A percentile compares a stretch with the other conserved stretches of the same genome.
These are phyloP conservation scores for Flaveria linearis DNA, from an alignment of 129 eudicot genomes.

Conservation along the genomic window DNA sequence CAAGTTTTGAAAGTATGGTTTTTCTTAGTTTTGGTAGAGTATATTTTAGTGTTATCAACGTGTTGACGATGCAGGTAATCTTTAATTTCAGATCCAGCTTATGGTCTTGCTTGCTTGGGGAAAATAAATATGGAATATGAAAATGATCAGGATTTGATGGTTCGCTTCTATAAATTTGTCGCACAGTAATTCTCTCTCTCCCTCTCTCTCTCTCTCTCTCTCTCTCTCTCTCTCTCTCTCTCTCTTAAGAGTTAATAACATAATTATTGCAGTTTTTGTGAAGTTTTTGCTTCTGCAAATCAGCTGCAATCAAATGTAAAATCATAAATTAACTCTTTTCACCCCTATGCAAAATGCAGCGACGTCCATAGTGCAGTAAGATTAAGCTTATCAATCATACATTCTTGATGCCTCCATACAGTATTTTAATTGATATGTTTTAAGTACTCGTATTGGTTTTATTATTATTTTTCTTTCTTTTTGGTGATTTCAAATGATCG, in stretches of 20 bases:
- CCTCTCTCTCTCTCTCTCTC: background rate
- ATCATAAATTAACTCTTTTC: too few species aligned
- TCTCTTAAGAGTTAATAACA: constrained; percentile 1
- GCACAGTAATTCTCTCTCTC: constrained; percentile 59
- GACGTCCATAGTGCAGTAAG: background rate
- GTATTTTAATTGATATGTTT: background rate
- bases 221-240: too few species aligned
- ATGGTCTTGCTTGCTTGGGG: constrained; percentile 86
- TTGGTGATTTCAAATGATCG: constrained; percentile 8
- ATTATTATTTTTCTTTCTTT: background rate
- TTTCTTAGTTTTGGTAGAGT: background rate
- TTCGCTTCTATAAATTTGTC: constrained; percentile 81
- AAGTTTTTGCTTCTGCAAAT: background rate
- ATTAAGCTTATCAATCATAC: background rate
- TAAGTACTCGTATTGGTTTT: background rate
- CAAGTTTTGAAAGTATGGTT: background rate
- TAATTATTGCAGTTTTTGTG: background rate
- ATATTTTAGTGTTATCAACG: constrained; percentile 11
- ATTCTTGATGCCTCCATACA: background rate
- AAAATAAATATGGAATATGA: constrained; percentile 78
- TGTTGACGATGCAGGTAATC: constrained; percentile 12
- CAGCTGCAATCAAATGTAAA: background rate
- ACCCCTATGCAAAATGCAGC: constrained; percentile 5
- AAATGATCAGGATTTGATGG: constrained; percentile 85
- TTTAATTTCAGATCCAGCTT: constrained; percentile 63